Percentiles rank a stretch among this genome's conserved stretches.
These are phyloP conservation scores for Aspergillus cejpii DNA, from an alignment of 2,329 filamentous ascomycete genomes.

Conservation along the genomic window DNA sequence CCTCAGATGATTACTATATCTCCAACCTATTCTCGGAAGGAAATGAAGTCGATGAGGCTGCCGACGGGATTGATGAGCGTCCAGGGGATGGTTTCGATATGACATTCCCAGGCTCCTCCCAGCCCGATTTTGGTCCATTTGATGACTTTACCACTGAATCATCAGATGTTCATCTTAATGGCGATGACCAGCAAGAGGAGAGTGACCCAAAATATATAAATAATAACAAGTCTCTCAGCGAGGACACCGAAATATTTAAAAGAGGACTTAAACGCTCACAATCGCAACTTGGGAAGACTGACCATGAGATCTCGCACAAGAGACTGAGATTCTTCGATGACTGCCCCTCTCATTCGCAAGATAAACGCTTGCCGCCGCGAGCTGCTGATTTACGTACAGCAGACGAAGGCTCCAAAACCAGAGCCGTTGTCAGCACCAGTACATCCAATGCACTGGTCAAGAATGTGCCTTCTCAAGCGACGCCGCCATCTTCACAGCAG, in stretches of 20 bases:
- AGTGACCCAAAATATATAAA: not conserved
- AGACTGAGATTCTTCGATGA: slow-evolving; percentile 3
- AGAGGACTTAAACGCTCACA: slow-evolving; percentile 1
- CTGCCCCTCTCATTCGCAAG: not conserved
- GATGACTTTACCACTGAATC: not conserved
- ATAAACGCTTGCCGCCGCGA: not conserved
- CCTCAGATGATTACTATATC: slow-evolving; percentile 40
- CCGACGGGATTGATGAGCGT: slow-evolving; percentile 8
- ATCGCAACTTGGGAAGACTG: not conserved
- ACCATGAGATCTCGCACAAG: slow-evolving; percentile 7
- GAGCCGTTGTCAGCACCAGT: slow-evolving; percentile 3
- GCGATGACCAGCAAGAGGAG: not conserved
- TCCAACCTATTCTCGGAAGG: slow-evolving; percentile 19
- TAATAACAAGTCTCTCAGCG: not conserved
- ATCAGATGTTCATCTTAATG: not conserved
- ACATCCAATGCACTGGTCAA: slow-evolving; percentile 6
- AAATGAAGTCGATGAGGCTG: slow-evolving; percentile 11
- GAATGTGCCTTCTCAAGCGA: slow-evolving; percentile 15
- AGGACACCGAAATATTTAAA: not conserved
- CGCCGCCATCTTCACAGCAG: slow-evolving; percentile 22
- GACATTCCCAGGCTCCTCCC: slow-evolving; percentile 15
- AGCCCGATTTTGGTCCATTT: slow-evolving; percentile 1
- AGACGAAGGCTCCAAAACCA: slow-evolving; percentile 1
- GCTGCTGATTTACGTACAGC: not conserved
- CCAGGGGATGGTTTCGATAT: slow-evolving; percentile 22